Evolutionary conservation across 257 asterid species (phyloP).

Genomic region (Nicotiana noctiflora): DNA sequence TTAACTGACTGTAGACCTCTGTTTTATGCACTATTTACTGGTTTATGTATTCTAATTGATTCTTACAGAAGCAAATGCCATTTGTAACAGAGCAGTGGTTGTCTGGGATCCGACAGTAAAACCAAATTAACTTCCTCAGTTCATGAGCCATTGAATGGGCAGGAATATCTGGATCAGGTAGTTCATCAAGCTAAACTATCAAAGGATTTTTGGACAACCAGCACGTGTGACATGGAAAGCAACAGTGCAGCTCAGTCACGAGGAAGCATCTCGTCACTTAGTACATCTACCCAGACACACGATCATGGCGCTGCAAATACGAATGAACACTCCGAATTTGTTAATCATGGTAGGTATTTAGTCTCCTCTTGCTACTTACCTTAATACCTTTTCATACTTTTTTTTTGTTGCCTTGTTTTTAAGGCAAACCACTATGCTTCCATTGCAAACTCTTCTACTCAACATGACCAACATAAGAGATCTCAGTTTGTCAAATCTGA

Average conservation of each 20-base stretch:
- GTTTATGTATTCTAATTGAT: constrained; percentile 15
- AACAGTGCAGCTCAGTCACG: constrained; percentile 42
- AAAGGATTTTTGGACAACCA: constrained; percentile 63
- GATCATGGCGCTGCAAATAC: constrained; percentile 46
- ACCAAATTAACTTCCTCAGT: constrained; percentile 38
- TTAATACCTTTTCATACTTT: background rate
- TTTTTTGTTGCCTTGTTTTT: background rate
- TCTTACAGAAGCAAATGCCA: constrained; percentile 33
- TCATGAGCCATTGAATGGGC: constrained; percentile 34
- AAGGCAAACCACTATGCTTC: background rate
- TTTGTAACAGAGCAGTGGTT: constrained; percentile 89
- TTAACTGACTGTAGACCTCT: background rate
- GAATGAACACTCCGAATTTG: constrained; percentile 47
- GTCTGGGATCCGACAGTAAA: constrained; percentile 65
- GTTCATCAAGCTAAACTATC: constrained; percentile 32
- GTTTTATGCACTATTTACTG: background rate
- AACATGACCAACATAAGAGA: background rate
- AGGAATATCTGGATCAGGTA: constrained; percentile 17
- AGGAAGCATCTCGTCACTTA: constrained; percentile 56
- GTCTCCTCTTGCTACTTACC: constrained; percentile 1
- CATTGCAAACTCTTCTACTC: background rate
- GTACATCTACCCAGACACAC: constrained; percentile 44
- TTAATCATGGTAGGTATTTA: constrained; percentile 58
- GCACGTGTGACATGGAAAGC: constrained; percentile 52
- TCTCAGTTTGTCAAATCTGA: background rate